Percentiles rank a stretch among this genome's conserved stretches.
phyloP scores from a whole-genome alignment of 352 stramenopile genomes.

The Globisporangium sylvaticum region DNA sequence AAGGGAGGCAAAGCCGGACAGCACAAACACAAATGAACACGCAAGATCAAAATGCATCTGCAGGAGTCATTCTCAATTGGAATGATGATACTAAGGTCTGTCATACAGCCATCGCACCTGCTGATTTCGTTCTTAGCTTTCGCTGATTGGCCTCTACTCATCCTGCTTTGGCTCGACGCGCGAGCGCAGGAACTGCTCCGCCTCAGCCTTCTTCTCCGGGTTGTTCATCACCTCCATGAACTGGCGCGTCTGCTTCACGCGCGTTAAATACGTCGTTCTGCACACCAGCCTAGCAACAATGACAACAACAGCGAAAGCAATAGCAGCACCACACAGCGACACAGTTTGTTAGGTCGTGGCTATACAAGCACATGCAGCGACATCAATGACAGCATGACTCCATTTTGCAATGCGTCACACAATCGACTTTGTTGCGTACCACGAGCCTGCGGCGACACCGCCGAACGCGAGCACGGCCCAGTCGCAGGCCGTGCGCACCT shows the following conservation, averaged over 20 bases:
- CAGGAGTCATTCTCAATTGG: not conserved
- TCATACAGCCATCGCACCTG: not conserved
- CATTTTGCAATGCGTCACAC: not conserved
- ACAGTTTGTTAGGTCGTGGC: not conserved
- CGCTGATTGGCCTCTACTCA: not conserved
- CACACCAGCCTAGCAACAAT: slow-evolving; percentile 50
- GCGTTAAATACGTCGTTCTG: slow-evolving; percentile 41
- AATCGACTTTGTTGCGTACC: slow-evolving; percentile 25
- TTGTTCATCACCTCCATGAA: slow-evolving; percentile 88
- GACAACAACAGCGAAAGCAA: not conserved
- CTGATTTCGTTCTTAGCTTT: not conserved
- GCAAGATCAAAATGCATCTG: not conserved
- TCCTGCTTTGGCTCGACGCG: slow-evolving; percentile 40
- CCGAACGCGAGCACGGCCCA: slow-evolving; percentile 63
- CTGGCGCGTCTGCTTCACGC: slow-evolving; percentile 55
- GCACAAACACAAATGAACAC: not conserved
- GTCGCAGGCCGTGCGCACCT: slow-evolving; percentile 60
- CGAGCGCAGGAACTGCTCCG: slow-evolving; percentile 73
- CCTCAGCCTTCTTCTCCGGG: slow-evolving; percentile 60
- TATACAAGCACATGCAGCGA: not conserved
- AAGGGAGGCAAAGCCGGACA: too few relatives aligned
- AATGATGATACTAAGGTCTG: not conserved
- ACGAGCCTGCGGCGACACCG: slow-evolving; percentile 43
- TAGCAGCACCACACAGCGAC: not conserved
- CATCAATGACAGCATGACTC: not conserved